phyloP scores from a whole-genome alignment of 352 stramenopile genomes.

The Aphanomyces invadans region DNA sequence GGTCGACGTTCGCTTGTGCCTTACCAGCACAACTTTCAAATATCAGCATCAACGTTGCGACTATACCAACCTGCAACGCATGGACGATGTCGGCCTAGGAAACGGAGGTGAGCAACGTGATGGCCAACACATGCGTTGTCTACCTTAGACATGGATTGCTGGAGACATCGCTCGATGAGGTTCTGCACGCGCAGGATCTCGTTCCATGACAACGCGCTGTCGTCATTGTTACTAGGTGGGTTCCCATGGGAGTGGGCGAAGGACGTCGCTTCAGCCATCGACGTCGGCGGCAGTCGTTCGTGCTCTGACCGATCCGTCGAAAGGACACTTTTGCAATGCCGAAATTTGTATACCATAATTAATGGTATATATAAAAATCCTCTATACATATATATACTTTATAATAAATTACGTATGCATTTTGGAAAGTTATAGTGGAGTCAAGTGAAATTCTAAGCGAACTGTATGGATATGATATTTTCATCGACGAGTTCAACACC shows the following conservation, averaged over 20 bases:
- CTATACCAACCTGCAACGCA: slow-evolving; percentile 27
- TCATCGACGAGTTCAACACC: too few relatives aligned
- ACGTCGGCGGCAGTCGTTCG: too few relatives aligned
- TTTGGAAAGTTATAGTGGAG: background rate
- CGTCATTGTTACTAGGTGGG: slow-evolving; percentile 10
- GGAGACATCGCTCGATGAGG: slow-evolving; percentile 84
- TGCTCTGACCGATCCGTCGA: slow-evolving; percentile 8
- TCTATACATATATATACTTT: background rate
- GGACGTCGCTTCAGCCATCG: background rate
- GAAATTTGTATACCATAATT: background rate
- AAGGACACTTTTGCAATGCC: background rate
- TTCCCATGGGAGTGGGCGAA: background rate
- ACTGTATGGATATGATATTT: too few relatives aligned
- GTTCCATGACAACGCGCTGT: slow-evolving; percentile 68
- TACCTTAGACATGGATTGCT: slow-evolving; percentile 88
- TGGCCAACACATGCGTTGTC: background rate
- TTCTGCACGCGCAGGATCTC: slow-evolving; percentile 86
- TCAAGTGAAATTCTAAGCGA: background rate
- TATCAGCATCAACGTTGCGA: slow-evolving; percentile 25
- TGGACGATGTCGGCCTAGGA: slow-evolving; percentile 35
- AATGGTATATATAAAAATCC: background rate
- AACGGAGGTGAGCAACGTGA: background rate
- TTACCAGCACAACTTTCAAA: slow-evolving; percentile 53
- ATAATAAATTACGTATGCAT: background rate
- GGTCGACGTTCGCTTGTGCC: slow-evolving; percentile 74